phyloP scores from a whole-genome alignment of 257 asterid genomes.

The Forsythia viridissima region DNA sequence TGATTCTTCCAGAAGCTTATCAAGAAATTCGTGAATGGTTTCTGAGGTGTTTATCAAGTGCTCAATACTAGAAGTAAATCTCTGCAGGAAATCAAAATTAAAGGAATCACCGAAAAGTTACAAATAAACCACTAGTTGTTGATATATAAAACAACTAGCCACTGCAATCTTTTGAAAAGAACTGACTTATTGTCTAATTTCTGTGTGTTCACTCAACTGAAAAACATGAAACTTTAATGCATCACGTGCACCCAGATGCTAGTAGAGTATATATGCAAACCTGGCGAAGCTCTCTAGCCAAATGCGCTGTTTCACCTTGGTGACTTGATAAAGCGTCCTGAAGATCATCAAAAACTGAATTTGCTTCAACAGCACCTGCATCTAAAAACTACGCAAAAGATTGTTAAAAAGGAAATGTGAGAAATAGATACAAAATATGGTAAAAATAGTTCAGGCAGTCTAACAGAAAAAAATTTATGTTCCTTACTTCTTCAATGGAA shows the following conservation, averaged over 20 bases:
- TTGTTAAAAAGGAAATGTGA: constrained; percentile 13
- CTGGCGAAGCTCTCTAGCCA: constrained; percentile 84
- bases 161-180: not conserved
- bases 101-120: not conserved
- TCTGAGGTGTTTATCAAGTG: constrained; percentile 58
- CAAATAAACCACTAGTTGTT: constrained; percentile 4
- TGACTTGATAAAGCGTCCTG: constrained; percentile 57
- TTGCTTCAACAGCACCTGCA: constrained; percentile 53
- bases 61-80: constrained; percentile 54
- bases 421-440: not conserved
- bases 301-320: constrained; percentile 65
- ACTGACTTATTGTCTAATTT: constrained; percentile 1
- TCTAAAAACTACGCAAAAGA: constrained; percentile 53
- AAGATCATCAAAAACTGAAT: constrained; percentile 62
- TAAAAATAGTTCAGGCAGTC: not conserved
- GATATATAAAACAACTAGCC: not conserved
- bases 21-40: constrained; percentile 51
- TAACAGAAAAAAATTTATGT: not conserved
- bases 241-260: not conserved
- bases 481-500: constrained; percentile 62
- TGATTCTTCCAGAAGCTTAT: constrained; percentile 57
- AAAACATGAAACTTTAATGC: not conserved
- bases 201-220: not conserved
- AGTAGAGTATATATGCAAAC: constrained; percentile 32
- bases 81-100: constrained; percentile 32